Conservation (phyloP, 2,329 filamentous ascomycete species). For the Sarocladiaceae sp. region DNA sequence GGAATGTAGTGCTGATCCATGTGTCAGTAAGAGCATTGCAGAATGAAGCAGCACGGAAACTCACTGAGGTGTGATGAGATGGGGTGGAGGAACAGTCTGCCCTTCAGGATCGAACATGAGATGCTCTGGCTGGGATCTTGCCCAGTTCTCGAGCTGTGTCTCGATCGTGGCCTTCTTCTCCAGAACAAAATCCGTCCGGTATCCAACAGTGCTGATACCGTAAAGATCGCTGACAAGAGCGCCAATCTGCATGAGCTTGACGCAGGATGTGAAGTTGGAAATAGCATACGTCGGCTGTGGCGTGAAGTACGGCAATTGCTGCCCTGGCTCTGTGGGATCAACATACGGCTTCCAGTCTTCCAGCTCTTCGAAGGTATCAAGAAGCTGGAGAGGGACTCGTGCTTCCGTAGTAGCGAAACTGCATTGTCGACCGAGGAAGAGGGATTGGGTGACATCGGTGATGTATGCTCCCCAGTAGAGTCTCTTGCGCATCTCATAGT, state of each 20-base stretch:
- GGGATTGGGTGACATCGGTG: slow-evolving; percentile 24
- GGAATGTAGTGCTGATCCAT: slow-evolving; percentile 30
- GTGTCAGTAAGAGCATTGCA: neutral
- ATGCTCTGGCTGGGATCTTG: slow-evolving; percentile 4
- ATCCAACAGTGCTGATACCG: slow-evolving; percentile 5
- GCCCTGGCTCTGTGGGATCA: slow-evolving; percentile 12
- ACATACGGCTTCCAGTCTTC: slow-evolving; percentile 27
- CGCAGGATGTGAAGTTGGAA: slow-evolving; percentile 21
- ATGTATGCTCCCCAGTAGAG: slow-evolving; percentile 29
- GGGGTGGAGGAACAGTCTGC: slow-evolving; percentile 11
- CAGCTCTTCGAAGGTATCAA: slow-evolving; percentile 27
- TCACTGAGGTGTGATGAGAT: slow-evolving; percentile 11
- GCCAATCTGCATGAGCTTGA: slow-evolving; percentile 20
- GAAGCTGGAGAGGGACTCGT: slow-evolving; percentile 22
- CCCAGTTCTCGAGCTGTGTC: slow-evolving; percentile 9
- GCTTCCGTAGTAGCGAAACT: slow-evolving; percentile 26
- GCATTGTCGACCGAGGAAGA: slow-evolving; percentile 26
- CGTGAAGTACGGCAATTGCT: slow-evolving; percentile 13
- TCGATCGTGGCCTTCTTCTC: slow-evolving; percentile 8
- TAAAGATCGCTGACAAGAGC: slow-evolving; percentile 13
- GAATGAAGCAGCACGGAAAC: slow-evolving; percentile 32
- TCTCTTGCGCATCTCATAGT: slow-evolving; percentile 26
- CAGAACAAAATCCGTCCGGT: neutral
- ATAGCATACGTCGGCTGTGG: slow-evolving; percentile 22
- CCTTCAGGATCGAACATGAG: slow-evolving; percentile 15